These are phyloP conservation scores for Akanthomyces muscarius DNA, from an alignment of 2,329 filamentous ascomycete genomes.

Conservation along the genomic window DNA sequence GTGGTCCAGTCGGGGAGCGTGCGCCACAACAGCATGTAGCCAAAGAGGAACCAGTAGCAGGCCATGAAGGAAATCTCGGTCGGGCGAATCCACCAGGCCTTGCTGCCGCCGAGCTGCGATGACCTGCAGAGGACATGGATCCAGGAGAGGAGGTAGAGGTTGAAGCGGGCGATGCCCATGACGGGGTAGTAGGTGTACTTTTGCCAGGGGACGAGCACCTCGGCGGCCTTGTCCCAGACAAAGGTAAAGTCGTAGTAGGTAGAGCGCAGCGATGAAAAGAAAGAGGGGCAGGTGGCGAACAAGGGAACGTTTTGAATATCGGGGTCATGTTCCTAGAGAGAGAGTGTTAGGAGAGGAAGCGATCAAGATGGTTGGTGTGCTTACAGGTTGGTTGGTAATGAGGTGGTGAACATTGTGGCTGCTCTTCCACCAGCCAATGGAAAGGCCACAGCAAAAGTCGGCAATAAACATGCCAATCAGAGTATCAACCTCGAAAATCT, in stretches of 20 bases:
- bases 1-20: constrained; percentile 54
- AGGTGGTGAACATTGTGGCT: constrained; percentile 67
- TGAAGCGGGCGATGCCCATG: constrained; percentile 66
- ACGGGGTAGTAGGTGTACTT: constrained; percentile 66
- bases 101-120: constrained; percentile 50
- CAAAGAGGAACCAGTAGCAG: constrained; percentile 66
- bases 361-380: constrained; percentile 13
- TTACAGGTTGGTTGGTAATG: constrained; percentile 57
- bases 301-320: constrained; percentile 65
- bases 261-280: constrained; percentile 60
- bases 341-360: constrained; percentile 20
- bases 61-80: constrained; percentile 59
- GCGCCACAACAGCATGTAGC: constrained; percentile 60
- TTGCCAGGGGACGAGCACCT: constrained; percentile 57
- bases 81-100: constrained; percentile 64
- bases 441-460: constrained; percentile 62
- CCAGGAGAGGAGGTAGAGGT: constrained; percentile 66
- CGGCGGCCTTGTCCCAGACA: constrained; percentile 57
- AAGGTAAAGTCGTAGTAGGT: constrained; percentile 64
- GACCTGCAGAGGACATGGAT: constrained; percentile 57
- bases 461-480: constrained; percentile 60
- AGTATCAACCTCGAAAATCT: constrained; percentile 54
- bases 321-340: constrained; percentile 47
- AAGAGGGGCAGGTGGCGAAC: constrained; percentile 62
- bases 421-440: constrained; percentile 67